phyloP scores from a whole-genome alignment of 2,329 filamentous ascomycete genomes.

The Aspergillus latus region DNA sequence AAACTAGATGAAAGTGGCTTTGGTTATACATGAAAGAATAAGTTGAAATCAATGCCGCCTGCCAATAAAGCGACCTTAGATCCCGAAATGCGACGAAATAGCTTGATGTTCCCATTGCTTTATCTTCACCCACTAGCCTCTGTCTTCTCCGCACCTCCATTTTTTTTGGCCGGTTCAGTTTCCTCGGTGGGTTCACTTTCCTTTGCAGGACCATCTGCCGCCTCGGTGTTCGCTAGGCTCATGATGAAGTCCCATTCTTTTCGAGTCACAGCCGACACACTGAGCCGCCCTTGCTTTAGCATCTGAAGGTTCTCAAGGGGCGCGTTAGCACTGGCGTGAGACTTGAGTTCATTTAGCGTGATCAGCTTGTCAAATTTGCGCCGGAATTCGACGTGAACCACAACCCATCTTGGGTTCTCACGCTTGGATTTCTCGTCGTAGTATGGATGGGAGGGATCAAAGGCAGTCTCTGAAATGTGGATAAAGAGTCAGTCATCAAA shows the following conservation, averaged over 20 bases:
- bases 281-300: conserved; percentile 77
- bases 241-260: conserved; percentile 52
- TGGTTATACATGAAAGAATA: conserved; percentile 18
- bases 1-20: conserved; percentile 9
- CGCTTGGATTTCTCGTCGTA: conserved; percentile 75
- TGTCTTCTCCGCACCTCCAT: conserved; percentile 9
- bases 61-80: conserved; percentile 5
- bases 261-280: conserved; percentile 60
- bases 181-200: neutral
- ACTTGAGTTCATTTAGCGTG: conserved; percentile 68
- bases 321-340: conserved; percentile 56
- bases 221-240: conserved; percentile 33
- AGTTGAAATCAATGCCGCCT: conserved; percentile 5
- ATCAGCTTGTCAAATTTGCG: conserved; percentile 75
- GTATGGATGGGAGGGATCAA: conserved; percentile 72
- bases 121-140: conserved; percentile 18
- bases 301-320: conserved; percentile 76
- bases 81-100: conserved; percentile 1
- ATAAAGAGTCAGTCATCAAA: conserved; percentile 12
- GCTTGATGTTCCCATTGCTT: conserved; percentile 1
- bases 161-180: neutral
- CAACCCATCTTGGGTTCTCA: conserved; percentile 75
- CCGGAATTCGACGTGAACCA: conserved; percentile 85
- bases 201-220: conserved; percentile 7
- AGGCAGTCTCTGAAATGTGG: conserved; percentile 61